Base-by-base conservation (phyloP, 2,329 filamentous ascomycete species). In the Aspergillus sclerotialis region DNA sequence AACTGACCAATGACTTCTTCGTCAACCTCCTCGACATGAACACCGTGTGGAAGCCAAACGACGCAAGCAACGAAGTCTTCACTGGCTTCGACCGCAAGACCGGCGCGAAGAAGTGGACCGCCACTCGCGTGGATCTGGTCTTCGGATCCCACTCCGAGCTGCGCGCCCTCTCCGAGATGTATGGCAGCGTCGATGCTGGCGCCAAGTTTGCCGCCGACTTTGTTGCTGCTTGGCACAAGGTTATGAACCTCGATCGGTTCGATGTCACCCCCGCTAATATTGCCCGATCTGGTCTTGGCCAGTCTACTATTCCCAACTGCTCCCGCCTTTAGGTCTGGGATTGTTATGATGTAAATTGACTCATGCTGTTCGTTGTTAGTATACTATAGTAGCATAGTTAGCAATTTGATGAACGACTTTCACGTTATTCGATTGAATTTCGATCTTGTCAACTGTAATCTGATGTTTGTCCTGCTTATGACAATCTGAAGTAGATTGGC, bases 1-100 rank as follows among this genome's bases (percentile, higher is more conserved):
- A 75, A 47, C 69, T 89, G 49, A 84, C 78, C 53, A 87, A 84
- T 61, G 84, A 88, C 65, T 89, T 86, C 72, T 89, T 89, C 53
- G 73, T 84, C 61, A 87, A 88, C 65, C 69, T 89, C 2, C 73
- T 89, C 15, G 82, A 86, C 52, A 75, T 72, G 50, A 65, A 62
- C 58, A 83, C 73, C 5, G 67, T 63, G 14, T 88, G 84, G 84
- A 77, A 76, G 64, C 50, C 73, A 0, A 63, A 63, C 25, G 64
- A 65, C 37, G 45, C 49, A n/a, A 63, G 60, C 35, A 55, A 63
- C 21, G 81, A 86, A 48, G 36, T 70, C 32, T 87, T 73, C 58
- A 72, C 78, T 41, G 82, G 80, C 23, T 51, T 63, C 10, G 79
- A 85, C 64, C 78, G 76, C 57, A 78, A 78, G 67, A 74, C 72